Base-by-base conservation (phyloP, 176 grass and related monocot species). In the Rhynchospora breviuscula region DNA sequence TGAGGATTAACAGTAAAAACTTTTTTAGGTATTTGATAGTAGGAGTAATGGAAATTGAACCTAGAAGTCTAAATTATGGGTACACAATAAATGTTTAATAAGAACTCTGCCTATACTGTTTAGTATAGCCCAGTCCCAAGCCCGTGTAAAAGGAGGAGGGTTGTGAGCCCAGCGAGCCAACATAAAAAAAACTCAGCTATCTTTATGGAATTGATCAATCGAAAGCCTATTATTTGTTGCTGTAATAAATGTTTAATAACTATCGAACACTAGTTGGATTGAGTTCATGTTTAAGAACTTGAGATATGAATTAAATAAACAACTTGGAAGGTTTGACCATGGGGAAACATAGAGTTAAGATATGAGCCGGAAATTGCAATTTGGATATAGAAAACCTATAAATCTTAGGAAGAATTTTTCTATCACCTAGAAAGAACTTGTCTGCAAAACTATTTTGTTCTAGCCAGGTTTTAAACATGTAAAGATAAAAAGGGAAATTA, bases 1-100 rank as follows among this genome's bases (percentile, higher is more conserved):
- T 98, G 88, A 79, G 51, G 73, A 78, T 78, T 35, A 13, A 54
- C 49, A 54, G 48, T 77, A 6, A 77, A 33, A 33, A 29, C 26
- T 17, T 33, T 1, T 31, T 78, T 18, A 0, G 9, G 45, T 73
- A 49, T 49, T 73, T 51, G 9, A 51, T 29, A 29, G 1, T 29
- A 29, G 26, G 26, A 29, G 26, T 29, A 29, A 29, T 29, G 26
- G 26, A 29, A 29, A 29, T 29, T 29, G 26, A 29, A 29, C 26
- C 26, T 29, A 29, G 26, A 29, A 29, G 26, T 29, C 26, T 29
- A 29, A 29, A 29, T 29, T 29, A 29, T 29, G 26, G 26, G 26
- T 29, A 29, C 26, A 29, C 26, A 0, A 29, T 29, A 29, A 29
- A 29, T 29, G 26, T 29, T 29, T 29, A 29, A 29, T 29, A 29